phyloP scores from a whole-genome alignment of 176 grass and related monocot species.

The Raddia distichophylla region DNA sequence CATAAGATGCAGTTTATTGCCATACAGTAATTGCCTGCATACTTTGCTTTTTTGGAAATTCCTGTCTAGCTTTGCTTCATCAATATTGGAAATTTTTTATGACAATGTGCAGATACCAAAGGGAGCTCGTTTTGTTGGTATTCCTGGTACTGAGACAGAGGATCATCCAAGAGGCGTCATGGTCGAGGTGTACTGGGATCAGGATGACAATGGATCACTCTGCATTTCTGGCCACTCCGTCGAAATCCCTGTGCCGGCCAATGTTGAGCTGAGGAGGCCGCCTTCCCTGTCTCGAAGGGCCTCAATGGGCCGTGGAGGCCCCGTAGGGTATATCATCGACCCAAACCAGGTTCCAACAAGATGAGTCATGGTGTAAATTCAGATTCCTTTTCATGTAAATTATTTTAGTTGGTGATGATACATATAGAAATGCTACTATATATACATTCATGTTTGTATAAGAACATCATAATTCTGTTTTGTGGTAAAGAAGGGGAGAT shows the following conservation, averaged over 20 bases:
- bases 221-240: slow-evolving; percentile 84
- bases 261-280: slow-evolving; percentile 51
- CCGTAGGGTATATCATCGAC: slow-evolving; percentile 67
- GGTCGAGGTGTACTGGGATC: slow-evolving; percentile 97
- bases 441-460: slow-evolving; percentile 22
- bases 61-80: neutral
- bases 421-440: slow-evolving; percentile 24
- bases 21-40: neutral
- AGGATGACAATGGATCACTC: slow-evolving; percentile 78
- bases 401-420: slow-evolving; percentile 30
- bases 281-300: slow-evolving; percentile 55
- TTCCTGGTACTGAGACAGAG: slow-evolving; percentile 81
- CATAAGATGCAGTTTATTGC: slow-evolving; percentile 29
- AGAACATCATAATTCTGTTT: neutral
- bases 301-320: slow-evolving; percentile 28
- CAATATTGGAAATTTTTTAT: neutral
- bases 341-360: slow-evolving; percentile 48
- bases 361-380: slow-evolving; percentile 27
- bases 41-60: neutral
- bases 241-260: slow-evolving; percentile 57
- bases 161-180: slow-evolving; percentile 86
- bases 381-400: slow-evolving; percentile 30
- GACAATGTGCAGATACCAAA: slow-evolving; percentile 76
- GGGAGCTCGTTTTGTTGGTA: slow-evolving; percentile 78
- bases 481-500: neutral